Base-by-base conservation (phyloP, 495 filamentous ascomycete genomes). In the Astrocystis sublimbata region DNA sequence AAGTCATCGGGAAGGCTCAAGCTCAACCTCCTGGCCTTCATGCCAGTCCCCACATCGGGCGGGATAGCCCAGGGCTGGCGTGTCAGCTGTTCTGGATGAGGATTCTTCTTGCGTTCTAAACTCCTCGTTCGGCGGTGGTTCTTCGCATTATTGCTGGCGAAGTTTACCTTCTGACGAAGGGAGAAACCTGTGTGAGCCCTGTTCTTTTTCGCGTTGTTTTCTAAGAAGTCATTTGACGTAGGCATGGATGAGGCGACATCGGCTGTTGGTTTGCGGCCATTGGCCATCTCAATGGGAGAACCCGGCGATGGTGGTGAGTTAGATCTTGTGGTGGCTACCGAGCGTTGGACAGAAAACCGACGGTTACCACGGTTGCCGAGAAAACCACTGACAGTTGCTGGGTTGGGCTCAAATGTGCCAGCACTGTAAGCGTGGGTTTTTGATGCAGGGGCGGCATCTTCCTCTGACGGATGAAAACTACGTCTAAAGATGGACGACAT, bases 11-110 rank as follows among this genome's bases (percentile, higher is more conserved):
- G 86, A 15, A 88, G 75, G 70, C 78, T 84, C 17, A 86, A 65
- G 67, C 86, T 88, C 71, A 88, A 76, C 50, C 86, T 78, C 23
- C 86, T 79, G 13, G 86, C 83, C 66, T 89, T 89, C 61, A 88
- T 75, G n/a, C 87, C 86, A 43, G 82, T 87, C 26, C 86, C 86
- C 40, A 78, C 77, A 43, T 81, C 83, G 8, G 86, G 83, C 12
- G 81, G 79, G 56, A 86, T 78, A 12, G 78, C 80, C 80, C 80
- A 82, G 7, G 76, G 71, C 17, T 73, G 66, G 23, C 79, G 65
- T 53, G 74, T 68, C 19, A 72, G 36, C 5, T 69, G 47, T 9
- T 72, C 68, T 15, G 63, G 45, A 12, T 67, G 56, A 9, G 64
- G 23, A 56, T 70, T 68, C 65, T 65, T 66, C 28, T 71, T 70